Evolutionary conservation across 2,329 filamentous ascomycete species (phyloP).

Genomic region (Didymella segeticola): DNA sequence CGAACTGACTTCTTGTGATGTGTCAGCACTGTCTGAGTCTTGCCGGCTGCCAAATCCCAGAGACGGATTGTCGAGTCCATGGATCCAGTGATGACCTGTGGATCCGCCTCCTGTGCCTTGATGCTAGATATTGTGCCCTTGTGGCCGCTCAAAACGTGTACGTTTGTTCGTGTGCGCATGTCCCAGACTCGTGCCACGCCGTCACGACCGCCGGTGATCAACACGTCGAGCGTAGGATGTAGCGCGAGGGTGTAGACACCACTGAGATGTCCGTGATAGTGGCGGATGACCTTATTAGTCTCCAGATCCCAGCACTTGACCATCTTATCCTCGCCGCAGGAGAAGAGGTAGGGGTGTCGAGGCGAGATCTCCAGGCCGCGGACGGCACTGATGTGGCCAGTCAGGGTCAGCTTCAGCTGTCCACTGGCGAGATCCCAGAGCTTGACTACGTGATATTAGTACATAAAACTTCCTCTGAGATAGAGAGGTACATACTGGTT

Average conservation of each 20-base stretch:
- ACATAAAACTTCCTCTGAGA: not conserved
- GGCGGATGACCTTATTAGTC: constrained; percentile 87
- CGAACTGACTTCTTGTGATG: constrained; percentile 99
- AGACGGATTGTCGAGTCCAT: constrained; percentile 71
- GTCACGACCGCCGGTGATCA: constrained; percentile 93
- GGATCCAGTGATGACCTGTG: constrained; percentile 92
- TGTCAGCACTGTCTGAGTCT: constrained; percentile 93
- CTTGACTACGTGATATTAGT: constrained; percentile 64
- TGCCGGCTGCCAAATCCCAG: constrained; percentile 96
- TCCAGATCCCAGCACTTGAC: constrained; percentile 99
- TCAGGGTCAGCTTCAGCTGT: constrained; percentile 37
- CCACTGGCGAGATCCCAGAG: constrained; percentile 97
- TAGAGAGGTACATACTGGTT: constrained; percentile 54
- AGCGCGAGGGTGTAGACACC: constrained; percentile 92
- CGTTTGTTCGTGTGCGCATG: constrained; percentile 91
- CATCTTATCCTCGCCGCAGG: constrained; percentile 99
- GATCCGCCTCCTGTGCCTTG: constrained; percentile 93
- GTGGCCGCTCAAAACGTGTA: constrained; percentile 91
- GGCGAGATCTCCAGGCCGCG: constrained; percentile 86
- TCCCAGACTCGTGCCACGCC: constrained; percentile 97
- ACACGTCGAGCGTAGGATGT: constrained; percentile 93
- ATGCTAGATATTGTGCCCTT: constrained; percentile 88
- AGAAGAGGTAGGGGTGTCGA: constrained; percentile 95
- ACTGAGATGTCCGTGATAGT: constrained; percentile 96
- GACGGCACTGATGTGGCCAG: constrained; percentile 41